Conservation (phyloP, 176 grass and related monocot species). For the Avena atlantica region DNA sequence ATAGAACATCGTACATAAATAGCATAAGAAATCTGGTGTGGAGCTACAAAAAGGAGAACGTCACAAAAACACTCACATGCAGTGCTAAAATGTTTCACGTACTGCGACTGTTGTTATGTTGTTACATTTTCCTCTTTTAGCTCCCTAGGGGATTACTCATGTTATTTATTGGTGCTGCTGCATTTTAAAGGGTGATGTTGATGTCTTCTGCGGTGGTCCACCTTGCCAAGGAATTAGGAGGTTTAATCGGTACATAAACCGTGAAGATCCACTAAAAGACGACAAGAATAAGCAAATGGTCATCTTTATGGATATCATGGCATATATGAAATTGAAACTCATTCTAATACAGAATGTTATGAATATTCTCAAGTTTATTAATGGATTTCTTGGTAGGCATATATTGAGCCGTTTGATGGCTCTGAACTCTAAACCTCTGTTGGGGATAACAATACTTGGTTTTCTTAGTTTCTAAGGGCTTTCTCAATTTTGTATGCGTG, state of each 20-base stretch:
- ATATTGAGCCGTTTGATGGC: constrained; percentile 69
- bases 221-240: constrained; percentile 93
- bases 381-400: constrained; percentile 71
- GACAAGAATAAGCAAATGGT: constrained; percentile 80
- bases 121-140: no score
- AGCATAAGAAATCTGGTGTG: neutral
- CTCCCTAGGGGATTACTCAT: neutral
- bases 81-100: constrained; percentile 58
- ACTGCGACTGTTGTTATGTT: no score
- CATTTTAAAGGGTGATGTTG: constrained; percentile 57
- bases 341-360: constrained; percentile 95
- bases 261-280: constrained; percentile 62
- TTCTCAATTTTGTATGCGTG: constrained; percentile 66
- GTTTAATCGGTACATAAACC: constrained; percentile 79
- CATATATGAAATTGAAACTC: constrained; percentile 71
- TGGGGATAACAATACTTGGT: constrained; percentile 71
- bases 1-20: constrained; percentile 12
- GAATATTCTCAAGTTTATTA: constrained; percentile 77
- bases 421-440: constrained; percentile 73
- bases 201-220: constrained; percentile 81
- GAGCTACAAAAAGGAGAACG: neutral
- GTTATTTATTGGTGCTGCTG: neutral
- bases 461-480: constrained; percentile 29
- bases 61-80: constrained; percentile 49
- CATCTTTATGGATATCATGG: constrained; percentile 76